Base-by-base conservation (phyloP, 208 protist species). In the Crithidia brevicula region DNA sequence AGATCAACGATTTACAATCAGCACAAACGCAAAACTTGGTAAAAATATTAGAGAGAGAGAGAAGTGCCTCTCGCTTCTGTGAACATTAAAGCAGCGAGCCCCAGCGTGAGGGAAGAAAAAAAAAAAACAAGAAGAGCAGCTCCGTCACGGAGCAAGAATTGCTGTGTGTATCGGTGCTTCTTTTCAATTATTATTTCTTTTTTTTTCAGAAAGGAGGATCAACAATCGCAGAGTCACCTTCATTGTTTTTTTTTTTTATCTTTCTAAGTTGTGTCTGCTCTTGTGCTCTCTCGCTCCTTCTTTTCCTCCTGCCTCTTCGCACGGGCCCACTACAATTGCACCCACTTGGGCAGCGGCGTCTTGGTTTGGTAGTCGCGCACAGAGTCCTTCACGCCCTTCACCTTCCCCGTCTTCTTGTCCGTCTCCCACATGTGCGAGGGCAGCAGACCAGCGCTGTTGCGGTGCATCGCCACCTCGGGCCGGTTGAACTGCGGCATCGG, bases 321-420 rank as follows among this genome's bases (percentile, higher is more conserved):
- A 13, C 36, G 36, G 36, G 36, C 36, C 36, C 36, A 36, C 23
- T 82, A 94, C 68, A 96, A 61, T 58, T 94, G 74, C 53, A 93
- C 88, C 91, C 91, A 96, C 53, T 82, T 93, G 2, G 91, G 91
- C 36, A 93, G 34, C 11, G 86, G 85, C 4, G 81, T 85, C 66
- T 82, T 89, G n/a, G 91, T 96, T 64, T 94, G 86, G 67, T 96
- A 96, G 70, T 94, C 91, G 25, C 91, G 85, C 62, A 96, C 91
- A 23, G 91, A 94, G 72, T 97, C 92, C 86, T 93, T 97, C 52
- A 97, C 86, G 10, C 62, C 82, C 69, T 88, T 91, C 49, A 97
- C 89, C 79, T 94, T 94, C 30, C 92, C 92, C 1, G 92, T 93
- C 83, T 97, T 97, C 82, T 95, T 97, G 73, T 97, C 92, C 13